These are phyloP conservation scores for Wickerhamiella sorbophila DNA, from an alignment of 805 yeast genomes.

Conservation along the genomic window DNA sequence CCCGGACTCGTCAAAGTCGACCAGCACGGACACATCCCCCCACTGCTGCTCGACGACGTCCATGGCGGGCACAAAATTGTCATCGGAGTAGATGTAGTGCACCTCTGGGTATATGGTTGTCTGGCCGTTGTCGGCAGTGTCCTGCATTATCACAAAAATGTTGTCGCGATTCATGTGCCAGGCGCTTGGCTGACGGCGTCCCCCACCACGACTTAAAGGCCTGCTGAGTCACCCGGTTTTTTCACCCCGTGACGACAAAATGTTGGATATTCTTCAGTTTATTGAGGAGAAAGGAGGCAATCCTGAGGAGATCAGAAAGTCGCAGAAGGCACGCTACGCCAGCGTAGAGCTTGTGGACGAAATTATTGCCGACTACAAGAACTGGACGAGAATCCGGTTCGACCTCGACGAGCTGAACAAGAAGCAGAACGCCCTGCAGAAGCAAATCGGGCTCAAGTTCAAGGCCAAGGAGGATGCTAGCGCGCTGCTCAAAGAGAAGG, in stretches of 20 bases:
- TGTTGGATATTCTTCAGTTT: conserved; percentile 88
- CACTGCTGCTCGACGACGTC: conserved; percentile 21
- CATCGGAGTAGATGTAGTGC: conserved; percentile 26
- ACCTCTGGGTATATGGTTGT: conserved; percentile 25
- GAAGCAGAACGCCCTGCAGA: conserved; percentile 75
- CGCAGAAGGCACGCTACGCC: conserved; percentile 90
- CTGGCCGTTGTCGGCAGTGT: conserved; percentile 8
- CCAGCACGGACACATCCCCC: conserved; percentile 23
- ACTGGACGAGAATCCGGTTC: conserved; percentile 82
- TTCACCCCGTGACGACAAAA: conserved; percentile 19
- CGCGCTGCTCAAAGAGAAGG: conserved; percentile 72
- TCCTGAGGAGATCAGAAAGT: conserved; percentile 73
- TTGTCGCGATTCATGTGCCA: conserved; percentile 24
- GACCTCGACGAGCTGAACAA: conserved; percentile 85
- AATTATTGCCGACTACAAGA: conserved; percentile 78
- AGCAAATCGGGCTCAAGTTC: conserved; percentile 81
- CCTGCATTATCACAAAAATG: conserved; percentile 34
- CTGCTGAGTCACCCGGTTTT: background rate
- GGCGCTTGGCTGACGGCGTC: too few relatives aligned
- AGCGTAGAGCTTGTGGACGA: conserved; percentile 92
- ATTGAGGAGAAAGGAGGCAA: conserved; percentile 95
- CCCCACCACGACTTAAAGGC: too few relatives aligned
- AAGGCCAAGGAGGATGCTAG: conserved; percentile 91
- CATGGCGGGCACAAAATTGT: conserved; percentile 24
- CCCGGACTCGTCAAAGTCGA: conserved; percentile 27